Evolutionary conservation across 2,329 filamentous ascomycete genomes (phyloP), one percentile per base, ranked within the genome.

Genomic region (Coniochaeta sp.): DNA sequence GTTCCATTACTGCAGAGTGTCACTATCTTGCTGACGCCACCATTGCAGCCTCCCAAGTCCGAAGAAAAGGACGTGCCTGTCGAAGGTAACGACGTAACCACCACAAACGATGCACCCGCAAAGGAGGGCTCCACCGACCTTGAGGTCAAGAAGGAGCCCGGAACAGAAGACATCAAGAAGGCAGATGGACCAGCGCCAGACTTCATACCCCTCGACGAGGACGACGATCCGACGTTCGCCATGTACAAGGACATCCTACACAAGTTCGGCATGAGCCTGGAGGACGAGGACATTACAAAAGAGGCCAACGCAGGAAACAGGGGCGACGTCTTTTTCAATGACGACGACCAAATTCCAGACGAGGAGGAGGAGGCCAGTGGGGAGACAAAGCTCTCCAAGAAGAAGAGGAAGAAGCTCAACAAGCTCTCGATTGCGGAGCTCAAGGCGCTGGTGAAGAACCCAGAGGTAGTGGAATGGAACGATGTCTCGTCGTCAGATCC

Each of bases 401-500:
- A 96, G 81, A 93, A 96, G 75, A 85, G 89, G 66, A 99, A 98
- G 78, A 86, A 89, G 75, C 81, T 92, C 71, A 96, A 89, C 77
- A 96, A 96, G 74, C 80, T 98, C 34, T 96, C 93, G 7, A 91
- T 99, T 62, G 95, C 95, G 56, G 92, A 98, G 75, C 83, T 99
- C 64, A 99, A 99, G 76, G 91, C 93, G 6, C 78, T 96, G 59
- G 95, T 97, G 62, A 84, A 82, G 68, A 93, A 93, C 66, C 95
- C 95, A 2, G 95, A 99, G 73, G 86, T 96, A 10, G 93, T 99
- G 6, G 95, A 99, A 70, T 98, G 95, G 95, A 95, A 96, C 59
- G 95, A 99, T 71, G 90, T 91, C 14, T 96, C 91, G 17, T 93
- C 95, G 0, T 86, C 90, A 28, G 93, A 99, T 71, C 95, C 95